phyloP scores from a whole-genome alignment of 495 filamentous ascomycete genomes.

The Thermothielavioides terrestris region DNA sequence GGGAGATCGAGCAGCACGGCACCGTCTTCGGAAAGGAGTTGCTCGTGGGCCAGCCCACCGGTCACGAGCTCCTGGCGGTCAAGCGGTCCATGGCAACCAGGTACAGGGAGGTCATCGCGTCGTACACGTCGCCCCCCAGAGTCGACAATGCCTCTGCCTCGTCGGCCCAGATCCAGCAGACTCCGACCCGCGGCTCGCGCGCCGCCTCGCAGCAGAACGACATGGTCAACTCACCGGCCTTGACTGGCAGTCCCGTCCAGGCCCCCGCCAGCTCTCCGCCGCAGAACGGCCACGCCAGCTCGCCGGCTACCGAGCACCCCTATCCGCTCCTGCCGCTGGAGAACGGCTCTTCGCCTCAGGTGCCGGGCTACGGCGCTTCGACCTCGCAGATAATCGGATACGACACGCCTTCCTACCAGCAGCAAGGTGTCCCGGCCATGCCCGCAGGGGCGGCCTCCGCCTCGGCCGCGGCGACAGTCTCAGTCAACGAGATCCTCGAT shows the following conservation, averaged over 20 bases:
- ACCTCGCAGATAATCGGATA: background rate
- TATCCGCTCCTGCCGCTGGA: background rate
- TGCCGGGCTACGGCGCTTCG: background rate
- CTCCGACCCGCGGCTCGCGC: background rate
- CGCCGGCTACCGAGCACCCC: background rate
- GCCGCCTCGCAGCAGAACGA: background rate
- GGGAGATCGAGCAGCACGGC: background rate
- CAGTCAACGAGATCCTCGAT: background rate
- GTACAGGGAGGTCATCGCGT: background rate
- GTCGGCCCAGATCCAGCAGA: background rate
- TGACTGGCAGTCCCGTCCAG: background rate
- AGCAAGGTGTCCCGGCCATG: background rate
- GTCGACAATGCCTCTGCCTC: background rate
- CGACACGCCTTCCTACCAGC: background rate
- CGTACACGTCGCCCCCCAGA: background rate
- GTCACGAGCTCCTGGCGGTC: background rate
- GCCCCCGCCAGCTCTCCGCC: background rate
- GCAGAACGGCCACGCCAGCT: background rate
- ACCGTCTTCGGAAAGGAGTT: slow-evolving; percentile 3
- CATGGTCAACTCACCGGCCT: background rate
- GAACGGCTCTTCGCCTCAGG: background rate
- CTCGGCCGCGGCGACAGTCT: background rate
- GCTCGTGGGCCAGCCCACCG: background rate
- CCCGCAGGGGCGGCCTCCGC: background rate
- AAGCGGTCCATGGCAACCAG: background rate